Percentiles rank a stretch among this genome's conserved stretches.
These are phyloP conservation scores for Cyclotella baltica DNA, from an alignment of 108 stramenopile species.

Conservation along the genomic window DNA sequence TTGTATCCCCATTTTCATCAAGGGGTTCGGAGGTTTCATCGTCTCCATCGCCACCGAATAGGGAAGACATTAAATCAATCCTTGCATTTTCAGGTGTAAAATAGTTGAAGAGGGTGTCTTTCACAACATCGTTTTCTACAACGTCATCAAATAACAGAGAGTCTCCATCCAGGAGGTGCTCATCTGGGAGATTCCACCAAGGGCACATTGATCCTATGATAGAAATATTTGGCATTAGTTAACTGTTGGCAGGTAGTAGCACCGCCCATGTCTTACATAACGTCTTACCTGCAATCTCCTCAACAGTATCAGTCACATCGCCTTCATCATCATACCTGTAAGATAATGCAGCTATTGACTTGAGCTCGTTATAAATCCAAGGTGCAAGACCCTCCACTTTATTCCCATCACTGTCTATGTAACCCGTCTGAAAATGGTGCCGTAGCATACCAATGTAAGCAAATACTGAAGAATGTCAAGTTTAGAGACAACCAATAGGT, in stretches of 20 bases:
- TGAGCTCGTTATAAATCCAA: slow-evolving; percentile 86
- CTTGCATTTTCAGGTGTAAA: slow-evolving; percentile 74
- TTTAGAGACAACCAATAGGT: background rate
- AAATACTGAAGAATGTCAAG: slow-evolving; percentile 42
- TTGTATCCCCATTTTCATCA: background rate
- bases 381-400: slow-evolving; percentile 59
- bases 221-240: background rate
- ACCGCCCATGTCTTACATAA: background rate
- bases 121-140: slow-evolving; percentile 44
- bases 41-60: slow-evolving; percentile 65
- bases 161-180: slow-evolving; percentile 76
- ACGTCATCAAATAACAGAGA: slow-evolving; percentile 78
- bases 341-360: slow-evolving; percentile 71
- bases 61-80: slow-evolving; percentile 78
- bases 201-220: slow-evolving; percentile 58
- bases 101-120: slow-evolving; percentile 63
- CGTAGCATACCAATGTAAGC: slow-evolving; percentile 84
- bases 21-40: background rate
- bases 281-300: slow-evolving; percentile 68
- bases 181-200: slow-evolving; percentile 65
- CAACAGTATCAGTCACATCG: slow-evolving; percentile 79
- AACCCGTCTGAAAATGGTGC: slow-evolving; percentile 50
- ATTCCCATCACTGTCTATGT: slow-evolving; percentile 24
- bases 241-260: background rate
- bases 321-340: slow-evolving; percentile 78